Conservation (phyloP, 257 asterid genomes). For the Gynochthodes officinalis region DNA sequence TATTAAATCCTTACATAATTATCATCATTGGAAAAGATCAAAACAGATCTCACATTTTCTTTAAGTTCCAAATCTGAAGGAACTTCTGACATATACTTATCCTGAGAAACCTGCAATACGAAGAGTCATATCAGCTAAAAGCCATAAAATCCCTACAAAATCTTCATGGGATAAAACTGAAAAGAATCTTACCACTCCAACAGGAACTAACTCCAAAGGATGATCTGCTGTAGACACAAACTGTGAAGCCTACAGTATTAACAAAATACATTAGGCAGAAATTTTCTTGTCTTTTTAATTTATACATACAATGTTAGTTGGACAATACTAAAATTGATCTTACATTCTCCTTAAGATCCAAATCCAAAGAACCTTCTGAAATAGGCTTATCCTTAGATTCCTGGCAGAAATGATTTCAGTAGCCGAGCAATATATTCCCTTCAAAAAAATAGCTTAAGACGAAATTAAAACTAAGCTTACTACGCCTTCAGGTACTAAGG, state of each 20-base stretch:
- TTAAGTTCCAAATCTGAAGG: conserved; percentile 18
- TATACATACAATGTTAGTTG: no score
- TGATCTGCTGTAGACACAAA: neutral
- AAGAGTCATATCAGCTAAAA: neutral
- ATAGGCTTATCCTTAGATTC: neutral
- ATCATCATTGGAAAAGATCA: neutral
- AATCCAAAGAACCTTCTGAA: conserved; percentile 5
- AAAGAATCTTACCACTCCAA: conserved; percentile 6
- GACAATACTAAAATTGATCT: neutral
- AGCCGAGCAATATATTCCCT: neutral
- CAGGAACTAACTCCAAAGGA: neutral
- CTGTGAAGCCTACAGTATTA: neutral
- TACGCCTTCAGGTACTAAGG: neutral
- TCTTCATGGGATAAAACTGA: neutral
- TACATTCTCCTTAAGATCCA: neutral
- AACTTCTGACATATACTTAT: conserved; percentile 23
- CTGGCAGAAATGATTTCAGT: neutral
- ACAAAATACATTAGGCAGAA: neutral
- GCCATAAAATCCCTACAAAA: neutral
- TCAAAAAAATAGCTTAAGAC: neutral
- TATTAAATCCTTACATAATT: neutral
- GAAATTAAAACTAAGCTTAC: neutral
- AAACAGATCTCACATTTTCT: conserved; percentile 23
- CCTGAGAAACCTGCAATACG: conserved; percentile 21
- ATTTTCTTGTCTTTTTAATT: neutral